Base-by-base conservation (phyloP, 345 rosid genomes). In the Lepidium didymum region DNA sequence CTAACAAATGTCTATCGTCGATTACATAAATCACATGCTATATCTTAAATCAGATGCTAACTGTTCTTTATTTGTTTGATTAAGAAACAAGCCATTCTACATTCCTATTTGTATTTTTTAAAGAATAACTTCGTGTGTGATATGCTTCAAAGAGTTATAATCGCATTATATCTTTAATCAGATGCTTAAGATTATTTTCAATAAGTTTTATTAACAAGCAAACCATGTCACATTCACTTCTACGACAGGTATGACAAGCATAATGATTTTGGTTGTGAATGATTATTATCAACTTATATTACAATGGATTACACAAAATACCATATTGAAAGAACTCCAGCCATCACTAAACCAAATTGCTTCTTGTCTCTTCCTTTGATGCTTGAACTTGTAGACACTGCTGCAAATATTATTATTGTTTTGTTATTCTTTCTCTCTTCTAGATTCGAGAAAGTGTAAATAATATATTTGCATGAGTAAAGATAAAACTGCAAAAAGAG, bases 321-420 rank as follows among this genome's bases (percentile, higher is more conserved):
- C 66, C 69, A 77, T 12, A 68, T 25, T 46, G 62, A 62, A 29
- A 73, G 31, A 50, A 51, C 68, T 31, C 62, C 62, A 54, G 68
- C 55, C 51, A 67, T 62, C 69, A 73, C 58, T 38, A 67, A 12
- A 47, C 74, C 70, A 43, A 43, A 36, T 53, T 46, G 61, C 12
- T 1, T 68, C 46, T 45, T 18, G 6, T 57, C 67, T 37, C 42
- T 50, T 35, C 51, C 38, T 52, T 42, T 57, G 37, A 46, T 49
- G 72, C 78, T 68, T 68, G 75, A 68, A 63, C 78, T 40, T 57
- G 38, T 56, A 57, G 78, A 9, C 34, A 54, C 62, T 5, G 57
- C 71, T 56, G 57, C 74, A 38, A 18, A 35, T 45, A 18, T 50
- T 56, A 27, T 53, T 19, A 8, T 50, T 53, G 10, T 0, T 70